These are phyloP conservation scores for Fusarium haematococcum DNA, from an alignment of 2,329 filamentous ascomycete species.

Conservation along the genomic window DNA sequence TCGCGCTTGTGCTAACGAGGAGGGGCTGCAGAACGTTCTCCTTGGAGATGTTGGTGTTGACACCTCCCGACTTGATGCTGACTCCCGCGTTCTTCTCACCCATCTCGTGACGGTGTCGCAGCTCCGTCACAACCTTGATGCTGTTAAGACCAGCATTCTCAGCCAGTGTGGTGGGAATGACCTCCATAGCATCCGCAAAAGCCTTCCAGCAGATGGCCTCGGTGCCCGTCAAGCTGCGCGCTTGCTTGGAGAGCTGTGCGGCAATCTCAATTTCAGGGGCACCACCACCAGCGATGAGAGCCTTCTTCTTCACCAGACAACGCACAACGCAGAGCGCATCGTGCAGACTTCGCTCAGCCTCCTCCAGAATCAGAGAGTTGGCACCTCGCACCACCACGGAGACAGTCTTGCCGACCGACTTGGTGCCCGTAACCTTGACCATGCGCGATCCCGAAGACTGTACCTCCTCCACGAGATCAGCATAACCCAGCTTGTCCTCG, in stretches of 20 bases:
- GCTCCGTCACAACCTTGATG: conserved; percentile 97
- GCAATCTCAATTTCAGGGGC: conserved; percentile 98
- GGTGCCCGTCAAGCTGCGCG: conserved; percentile 86
- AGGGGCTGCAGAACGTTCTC: conserved; percentile 97
- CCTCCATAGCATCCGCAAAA: conserved; percentile 97
- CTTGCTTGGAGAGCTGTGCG: conserved; percentile 83
- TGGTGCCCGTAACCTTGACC: conserved; percentile 94
- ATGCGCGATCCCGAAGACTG: conserved; percentile 89
- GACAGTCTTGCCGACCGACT: conserved; percentile 85
- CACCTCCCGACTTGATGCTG: conserved; percentile 96
- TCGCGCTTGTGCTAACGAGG: conserved; percentile 95
- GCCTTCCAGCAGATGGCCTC: conserved; percentile 99
- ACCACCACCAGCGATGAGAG: conserved; percentile 96
- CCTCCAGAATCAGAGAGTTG: conserved; percentile 93
- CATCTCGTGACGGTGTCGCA: conserved; percentile 93
- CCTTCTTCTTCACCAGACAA: conserved; percentile 99
- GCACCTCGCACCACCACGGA: conserved; percentile 95
- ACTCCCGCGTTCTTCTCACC: conserved; percentile 97
- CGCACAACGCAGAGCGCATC: conserved; percentile 98
- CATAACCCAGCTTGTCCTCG: conserved; percentile 95
- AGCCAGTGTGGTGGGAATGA: conserved; percentile 94
- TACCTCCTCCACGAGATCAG: conserved; percentile 93
- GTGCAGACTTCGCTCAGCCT: conserved; percentile 96
- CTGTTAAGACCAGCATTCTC: conserved; percentile 98
- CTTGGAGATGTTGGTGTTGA: conserved; percentile 96